Evolutionary conservation across 164 flowering plant genomes (phyloP), one percentile per base, ranked within the genome.

Genomic region (Dillenia suffruticosa): DNA sequence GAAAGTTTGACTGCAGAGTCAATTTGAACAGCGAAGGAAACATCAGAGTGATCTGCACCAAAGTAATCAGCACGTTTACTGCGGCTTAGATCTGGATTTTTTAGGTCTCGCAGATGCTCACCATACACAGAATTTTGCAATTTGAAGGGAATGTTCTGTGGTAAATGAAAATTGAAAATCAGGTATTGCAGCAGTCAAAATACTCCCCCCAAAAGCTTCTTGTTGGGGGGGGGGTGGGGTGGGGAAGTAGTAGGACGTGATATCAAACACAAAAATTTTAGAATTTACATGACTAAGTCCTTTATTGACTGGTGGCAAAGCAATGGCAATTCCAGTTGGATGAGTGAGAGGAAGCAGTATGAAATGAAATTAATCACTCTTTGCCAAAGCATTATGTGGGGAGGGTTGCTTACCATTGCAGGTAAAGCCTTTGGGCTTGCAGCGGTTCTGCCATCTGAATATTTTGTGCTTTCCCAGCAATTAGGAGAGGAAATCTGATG

Each of bases 1-100:
- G 94, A 85, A 62, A 85, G 83, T 53, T 63, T 73, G 66, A 76
- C 71, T 5, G 93, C 85, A 44, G 77, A 67, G 32, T 58, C 51
- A 9, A 63, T 55, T 44, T 69, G 19, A 65, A 77, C 79, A 2
- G 59, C 12, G 56, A 58, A 53, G 51, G 82, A 76, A 50, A 74
- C 65, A 54, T 79, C 82, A 62, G 84, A 69, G 66, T 73, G 82
- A 69, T 82, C 84, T 13, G 22, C 22, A 19, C 22, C 1, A 19
- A 19, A 19, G 22, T 19, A 19, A 19, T 19, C 22, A 19, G 84
- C 92, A 2, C 84, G 86, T 59, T 84, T 84, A 32, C 72, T 78
- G 62, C 70, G 79, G 54, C 75, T 62, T 54, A 69, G 69, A 63
- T n/a, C 63, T 57, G 46, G 49, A 12, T 56, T 73, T 55, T 59